Evolutionary conservation across 768 basidiomycete genomes (phyloP), one percentile per base, ranked within the genome.

Genomic region (Leucocoprinus birnbaumii): DNA sequence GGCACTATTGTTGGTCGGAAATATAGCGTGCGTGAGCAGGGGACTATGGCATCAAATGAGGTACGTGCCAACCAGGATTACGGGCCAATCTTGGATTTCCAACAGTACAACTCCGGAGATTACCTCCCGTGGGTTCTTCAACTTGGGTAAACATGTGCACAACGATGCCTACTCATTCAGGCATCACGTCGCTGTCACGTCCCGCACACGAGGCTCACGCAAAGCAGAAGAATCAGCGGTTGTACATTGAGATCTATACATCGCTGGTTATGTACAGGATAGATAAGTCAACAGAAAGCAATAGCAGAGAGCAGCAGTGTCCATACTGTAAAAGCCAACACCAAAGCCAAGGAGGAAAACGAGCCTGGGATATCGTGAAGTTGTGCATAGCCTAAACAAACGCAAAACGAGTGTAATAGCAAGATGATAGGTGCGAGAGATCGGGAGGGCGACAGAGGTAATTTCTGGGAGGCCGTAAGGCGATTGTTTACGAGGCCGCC

Each of bases 241-340:
- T 65, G 63, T 68, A 69, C 63, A 67, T 61, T 55, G 55, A 63
- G 54, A n/a, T n/a, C 60, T 62, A 68, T 52, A 62, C 57, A 60
- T 59, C 59, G 64, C 55, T 48, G 59, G 61, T 66, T 71, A 66
- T 67, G 70, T 71, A 73, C 70, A 71, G 59, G 48, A 67, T 66
- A 67, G 70, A 66, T 68, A 69, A 65, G 68, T 62, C 62, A 62
- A 64, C 48, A 58, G 60, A 63, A 65, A 65, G 65, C 60, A 63
- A 65, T 53, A 64, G 62, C 61, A 59, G 62, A 55, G 58, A 61
- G 65, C 62, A 57, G n/a, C n/a, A 64, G 59, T 58, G 59, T 59
- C 63, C 65, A 43, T 55, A 55, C 54, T 55, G 54, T 52, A 42
- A 57, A 59, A 53, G 59, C 58, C 68, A 67, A 66, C 59, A 65